phyloP scores from a whole-genome alignment of 805 yeast species.

The Metschnikowia lachancei region DNA sequence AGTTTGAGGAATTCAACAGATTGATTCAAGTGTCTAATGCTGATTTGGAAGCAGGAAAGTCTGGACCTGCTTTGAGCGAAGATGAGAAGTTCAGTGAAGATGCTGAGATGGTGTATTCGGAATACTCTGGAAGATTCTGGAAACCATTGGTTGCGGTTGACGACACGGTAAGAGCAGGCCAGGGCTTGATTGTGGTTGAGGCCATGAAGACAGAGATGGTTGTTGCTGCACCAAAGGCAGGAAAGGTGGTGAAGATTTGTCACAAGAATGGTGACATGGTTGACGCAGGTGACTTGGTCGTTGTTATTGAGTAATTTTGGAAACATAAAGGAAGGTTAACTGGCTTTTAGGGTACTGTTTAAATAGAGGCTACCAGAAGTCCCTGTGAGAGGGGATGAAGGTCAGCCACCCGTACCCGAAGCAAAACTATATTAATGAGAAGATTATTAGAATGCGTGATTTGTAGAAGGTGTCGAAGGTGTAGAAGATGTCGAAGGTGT shows the following conservation, averaged over 20 bases:
- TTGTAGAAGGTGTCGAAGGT: background rate
- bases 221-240: slow-evolving; percentile 66
- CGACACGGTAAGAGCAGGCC: slow-evolving; percentile 67
- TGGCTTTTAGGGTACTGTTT: background rate
- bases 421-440: background rate
- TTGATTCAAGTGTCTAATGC: slow-evolving; percentile 79
- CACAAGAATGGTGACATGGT: slow-evolving; percentile 94
- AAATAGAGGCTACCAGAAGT: slow-evolving; percentile 2
- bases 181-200: slow-evolving; percentile 84
- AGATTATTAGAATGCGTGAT: no score
- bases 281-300: slow-evolving; percentile 94
- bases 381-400: slow-evolving; percentile 19
- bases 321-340: background rate
- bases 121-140: slow-evolving; percentile 97
- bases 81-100: slow-evolving; percentile 66
- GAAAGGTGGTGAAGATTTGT: slow-evolving; percentile 68
- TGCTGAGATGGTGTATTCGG: slow-evolving; percentile 86
- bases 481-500: no score
- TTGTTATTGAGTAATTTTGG: slow-evolving; percentile 53
- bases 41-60: slow-evolving; percentile 54
- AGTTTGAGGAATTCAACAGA: slow-evolving; percentile 79
- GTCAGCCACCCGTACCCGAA: background rate
- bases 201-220: slow-evolving; percentile 99
- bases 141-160: slow-evolving; percentile 81
- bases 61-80: slow-evolving; percentile 43